Conservation (phyloP, 257 asterid species). For the Nicotiana knightiana region DNA sequence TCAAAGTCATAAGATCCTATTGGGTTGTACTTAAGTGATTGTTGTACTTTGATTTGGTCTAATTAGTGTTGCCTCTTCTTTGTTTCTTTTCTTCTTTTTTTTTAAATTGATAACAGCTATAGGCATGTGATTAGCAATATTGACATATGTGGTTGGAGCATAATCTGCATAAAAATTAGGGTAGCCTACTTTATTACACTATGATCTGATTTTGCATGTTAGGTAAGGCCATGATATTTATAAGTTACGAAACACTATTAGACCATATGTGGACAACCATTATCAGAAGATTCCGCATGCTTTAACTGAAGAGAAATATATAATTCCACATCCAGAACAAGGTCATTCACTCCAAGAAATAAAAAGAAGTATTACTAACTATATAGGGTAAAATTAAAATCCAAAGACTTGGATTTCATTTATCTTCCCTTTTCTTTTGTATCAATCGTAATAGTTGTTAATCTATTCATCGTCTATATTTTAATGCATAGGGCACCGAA, state of each 20-base stretch:
- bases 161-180: not conserved
- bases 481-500: no score
- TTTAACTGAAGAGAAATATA: not conserved
- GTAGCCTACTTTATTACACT: not conserved
- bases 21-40: not conserved
- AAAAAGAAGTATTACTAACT: no score
- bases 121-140: not conserved
- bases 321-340: no score
- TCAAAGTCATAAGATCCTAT: not conserved
- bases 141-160: not conserved
- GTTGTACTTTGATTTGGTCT: not conserved
- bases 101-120: not conserved
- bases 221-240: not conserved
- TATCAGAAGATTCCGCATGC: not conserved
- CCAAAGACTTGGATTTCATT: no score
- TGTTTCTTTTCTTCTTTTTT: not conserved
- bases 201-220: not conserved
- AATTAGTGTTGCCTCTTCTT: not conserved
- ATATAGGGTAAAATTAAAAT: no score
- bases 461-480: no score
- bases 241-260: not conserved
- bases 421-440: no score
- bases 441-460: no score
- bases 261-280: not conserved
- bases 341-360: no score